Base-by-base conservation (phyloP, 805 yeast genomes). In the Starmerella sp. region DNA sequence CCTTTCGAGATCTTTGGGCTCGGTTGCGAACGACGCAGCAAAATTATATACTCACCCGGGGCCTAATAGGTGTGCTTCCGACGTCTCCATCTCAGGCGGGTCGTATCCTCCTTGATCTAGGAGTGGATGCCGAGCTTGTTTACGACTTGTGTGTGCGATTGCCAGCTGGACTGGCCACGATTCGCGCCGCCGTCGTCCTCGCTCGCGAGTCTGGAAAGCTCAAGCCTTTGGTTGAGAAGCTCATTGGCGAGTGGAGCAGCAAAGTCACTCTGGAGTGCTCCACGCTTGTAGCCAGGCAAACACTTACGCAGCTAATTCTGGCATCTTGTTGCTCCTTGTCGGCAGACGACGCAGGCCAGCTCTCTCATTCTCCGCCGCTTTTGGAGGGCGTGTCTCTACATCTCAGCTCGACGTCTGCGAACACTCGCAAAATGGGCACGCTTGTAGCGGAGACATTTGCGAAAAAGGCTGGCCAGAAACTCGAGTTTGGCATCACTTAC, bases 391-490 rank as follows among this genome's bases (percentile, higher is more conserved):
- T 84, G n/a, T 76, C 84, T 0, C 68, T 73, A 51, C 71, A 83
- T 38, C 70, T 84, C n/a, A 74, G 73, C 30, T 77, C 84, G 0
- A 72, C 73, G 46, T 73, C 79, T 1, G 62, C 66, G 1, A 64
- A 62, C n/a, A 67, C 75, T 1, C 74, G 86, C 54, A 63, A 72
- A 13, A 66, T 82, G 35, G 89, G 82, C 0, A 78, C 83, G 66
- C 62, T 76, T 14, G 65, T 83, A 6, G 86, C 86, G 0, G 83
- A 82, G 61, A 62, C 60, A 1, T 14, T 65, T 46, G 41, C 67
- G 61, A 55, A 54, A 52, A 55, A 52, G 51, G 48, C 61, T n/a
- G 59, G 66, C 55, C 54, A 57, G 36, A 38, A 52, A 13, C 65
- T 69, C 45, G 60, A 60, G 36, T 67, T 71, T 58, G 67, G 62